Evolutionary conservation across 2,329 filamentous ascomycete genomes (phyloP), one percentile per base, ranked within the genome.

Genomic region (Diaporthe velutina): DNA sequence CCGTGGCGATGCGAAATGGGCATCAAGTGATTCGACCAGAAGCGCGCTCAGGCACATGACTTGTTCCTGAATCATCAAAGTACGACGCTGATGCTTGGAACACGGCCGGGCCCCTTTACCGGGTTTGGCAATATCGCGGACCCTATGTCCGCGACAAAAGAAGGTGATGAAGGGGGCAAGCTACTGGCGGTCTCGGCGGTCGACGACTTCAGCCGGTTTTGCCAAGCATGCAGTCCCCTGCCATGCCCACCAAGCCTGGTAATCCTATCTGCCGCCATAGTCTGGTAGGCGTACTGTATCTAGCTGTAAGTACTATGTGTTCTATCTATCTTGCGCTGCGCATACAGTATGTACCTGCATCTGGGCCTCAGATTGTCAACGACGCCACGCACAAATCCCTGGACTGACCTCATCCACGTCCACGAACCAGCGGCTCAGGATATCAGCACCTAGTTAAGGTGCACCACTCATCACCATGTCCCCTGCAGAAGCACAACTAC

Each of bases 81-180:
- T 22, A 52, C 70, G 54, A 54, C 33, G 54, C 57, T 72, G 45
- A 72, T 45, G 57, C 50, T 54, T 55, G 70, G 57, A 15, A 54
- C 30, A 25, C 33, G 42, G n/a, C 6, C 33, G 33, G 54, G 48
- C 8, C 48, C 70, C 60, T 33, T 72, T 72, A 54, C 70, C 70
- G 30, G 45, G 70, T 72, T 72, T 45, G 70, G 70, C 30, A 72
- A 72, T 72, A 55, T 33, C 60, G 70, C 70, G 70, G 70, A 72
- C 70, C 70, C 57, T 72, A 64, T 72, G 70, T 72, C 70, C 70
- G 57, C 70, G 70, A 72, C 70, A 72, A 55, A 52, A 67, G 64
- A 64, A 54, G 57, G 57, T 64, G 48, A 61, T 64, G 70, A 72
- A 72, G 57, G 70, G 54, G 54, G n/a, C 17, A 17, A 5, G 42